Conservation (phyloP, 2,329 filamentous ascomycete species). For the Beauveria bassiana region DNA sequence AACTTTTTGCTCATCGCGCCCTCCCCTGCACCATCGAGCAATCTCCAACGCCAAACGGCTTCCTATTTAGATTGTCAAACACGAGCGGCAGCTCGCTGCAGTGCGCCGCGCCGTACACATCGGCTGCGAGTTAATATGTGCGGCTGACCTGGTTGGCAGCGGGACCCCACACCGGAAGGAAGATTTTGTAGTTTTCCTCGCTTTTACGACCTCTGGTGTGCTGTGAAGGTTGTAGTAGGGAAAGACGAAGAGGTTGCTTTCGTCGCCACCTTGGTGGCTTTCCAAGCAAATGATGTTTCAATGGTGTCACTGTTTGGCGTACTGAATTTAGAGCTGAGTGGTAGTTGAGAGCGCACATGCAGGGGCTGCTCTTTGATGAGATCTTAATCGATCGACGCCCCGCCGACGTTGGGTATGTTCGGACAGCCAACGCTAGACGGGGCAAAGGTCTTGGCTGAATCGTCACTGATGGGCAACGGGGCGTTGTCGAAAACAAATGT, state of each 20-base stretch:
- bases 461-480: neutral
- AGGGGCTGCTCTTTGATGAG: neutral
- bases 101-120: conserved; percentile 13
- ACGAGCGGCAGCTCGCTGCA: conserved; percentile 15
- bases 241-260: neutral
- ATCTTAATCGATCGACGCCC: neutral
- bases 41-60: conserved; percentile 14
- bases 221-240: neutral
- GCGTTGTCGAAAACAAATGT: neutral
- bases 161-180: neutral
- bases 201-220: neutral
- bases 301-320: neutral
- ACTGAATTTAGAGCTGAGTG: neutral
- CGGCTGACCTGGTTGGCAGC: neutral
- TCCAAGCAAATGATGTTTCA: neutral
- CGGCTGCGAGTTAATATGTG: neutral
- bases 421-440: neutral
- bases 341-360: neutral
- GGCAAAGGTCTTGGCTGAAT: neutral
- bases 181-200: neutral
- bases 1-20: conserved; percentile 11
- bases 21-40: conserved; percentile 12
- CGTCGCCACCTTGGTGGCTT: neutral
- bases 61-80: conserved; percentile 15
- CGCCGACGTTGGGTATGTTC: neutral